These are phyloP conservation scores for Exophiala mesophila DNA, from an alignment of 2,329 filamentous ascomycete species.

Conservation along the genomic window DNA sequence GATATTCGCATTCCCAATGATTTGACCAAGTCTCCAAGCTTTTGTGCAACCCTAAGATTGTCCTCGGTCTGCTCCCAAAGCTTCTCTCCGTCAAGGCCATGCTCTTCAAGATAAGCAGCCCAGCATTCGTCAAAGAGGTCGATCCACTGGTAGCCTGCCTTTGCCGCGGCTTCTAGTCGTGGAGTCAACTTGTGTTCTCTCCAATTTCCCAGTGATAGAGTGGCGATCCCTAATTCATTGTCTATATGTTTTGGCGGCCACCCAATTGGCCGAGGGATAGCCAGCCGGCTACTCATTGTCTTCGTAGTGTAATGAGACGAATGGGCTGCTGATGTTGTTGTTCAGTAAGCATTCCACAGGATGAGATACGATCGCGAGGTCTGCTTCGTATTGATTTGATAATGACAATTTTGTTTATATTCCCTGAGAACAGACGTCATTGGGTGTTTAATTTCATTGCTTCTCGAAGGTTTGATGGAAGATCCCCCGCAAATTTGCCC, in stretches of 20 bases:
- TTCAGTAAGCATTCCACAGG: too few species aligned
- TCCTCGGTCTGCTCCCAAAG: slow-evolving; percentile 30
- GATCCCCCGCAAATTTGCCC: too few species aligned
- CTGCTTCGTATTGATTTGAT: too few species aligned
- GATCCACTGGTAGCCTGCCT: slow-evolving; percentile 31
- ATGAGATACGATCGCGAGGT: too few species aligned
- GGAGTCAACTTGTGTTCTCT: slow-evolving; percentile 28
- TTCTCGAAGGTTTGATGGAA: too few species aligned
- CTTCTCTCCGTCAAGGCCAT: slow-evolving; percentile 25
- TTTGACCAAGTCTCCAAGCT: slow-evolving; percentile 30
- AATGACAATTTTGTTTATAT: too few species aligned
- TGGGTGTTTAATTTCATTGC: too few species aligned
- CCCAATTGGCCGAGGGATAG: slow-evolving; percentile 1
- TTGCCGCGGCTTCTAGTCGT: slow-evolving; percentile 30
- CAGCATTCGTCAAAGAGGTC: slow-evolving; percentile 36
- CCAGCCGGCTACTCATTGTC: not conserved
- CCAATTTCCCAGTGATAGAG: slow-evolving; percentile 32
- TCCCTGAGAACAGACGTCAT: too few species aligned
- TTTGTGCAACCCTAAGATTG: slow-evolving; percentile 28
- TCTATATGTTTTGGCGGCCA: slow-evolving; percentile 20
- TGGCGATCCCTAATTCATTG: slow-evolving; percentile 32
- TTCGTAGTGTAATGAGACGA: too few species aligned
- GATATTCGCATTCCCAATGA: slow-evolving; percentile 32
- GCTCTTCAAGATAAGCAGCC: slow-evolving; percentile 31
- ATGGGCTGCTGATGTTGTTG: too few species aligned